Evolutionary conservation across 108 stramenopile species (phyloP).

Genomic region (Conticribra guillardii): DNA sequence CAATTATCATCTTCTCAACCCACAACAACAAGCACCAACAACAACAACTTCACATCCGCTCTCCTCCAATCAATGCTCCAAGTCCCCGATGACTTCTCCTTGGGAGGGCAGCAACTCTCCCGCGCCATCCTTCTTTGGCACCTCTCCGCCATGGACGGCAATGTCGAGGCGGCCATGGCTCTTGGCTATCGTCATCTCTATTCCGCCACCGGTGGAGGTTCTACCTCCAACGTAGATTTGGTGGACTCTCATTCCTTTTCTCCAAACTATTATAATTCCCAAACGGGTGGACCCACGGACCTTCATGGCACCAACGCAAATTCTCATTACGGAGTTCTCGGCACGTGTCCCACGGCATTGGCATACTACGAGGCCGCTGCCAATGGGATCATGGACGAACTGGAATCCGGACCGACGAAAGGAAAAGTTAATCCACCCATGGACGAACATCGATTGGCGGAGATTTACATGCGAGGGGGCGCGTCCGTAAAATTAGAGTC

Average conservation of each 20-base stretch:
- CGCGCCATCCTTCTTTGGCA: constrained; percentile 77
- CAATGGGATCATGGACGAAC: constrained; percentile 73
- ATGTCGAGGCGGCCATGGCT: constrained; percentile 80
- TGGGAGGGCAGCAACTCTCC: constrained; percentile 49
- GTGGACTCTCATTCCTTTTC: constrained; percentile 2
- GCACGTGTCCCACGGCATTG: constrained; percentile 64
- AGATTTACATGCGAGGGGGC: constrained; percentile 84
- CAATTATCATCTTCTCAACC: constrained; percentile 5
- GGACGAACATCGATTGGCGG: constrained; percentile 74
- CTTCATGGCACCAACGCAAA: constrained; percentile 19
- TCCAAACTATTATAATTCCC: constrained; percentile 14
- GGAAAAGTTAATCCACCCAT: constrained; percentile 74
- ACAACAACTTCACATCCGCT: constrained; percentile 31
- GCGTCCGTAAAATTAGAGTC: constrained; percentile 65
- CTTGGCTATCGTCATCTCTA: constrained; percentile 46
- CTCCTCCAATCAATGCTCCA: constrained; percentile 43
- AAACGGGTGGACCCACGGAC: constrained; percentile 4
- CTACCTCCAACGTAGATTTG: neutral
- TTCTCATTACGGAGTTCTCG: constrained; percentile 52
- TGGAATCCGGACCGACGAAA: constrained; percentile 63
- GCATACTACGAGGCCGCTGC: constrained; percentile 88
- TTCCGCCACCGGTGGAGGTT: constrained; percentile 41
- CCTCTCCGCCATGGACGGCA: constrained; percentile 60
- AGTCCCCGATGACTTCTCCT: constrained; percentile 59
- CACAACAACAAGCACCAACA: neutral